phyloP scores from a whole-genome alignment of 192 early-diverging fungal genomes.

The Lunasporangiospora selenospora region DNA sequence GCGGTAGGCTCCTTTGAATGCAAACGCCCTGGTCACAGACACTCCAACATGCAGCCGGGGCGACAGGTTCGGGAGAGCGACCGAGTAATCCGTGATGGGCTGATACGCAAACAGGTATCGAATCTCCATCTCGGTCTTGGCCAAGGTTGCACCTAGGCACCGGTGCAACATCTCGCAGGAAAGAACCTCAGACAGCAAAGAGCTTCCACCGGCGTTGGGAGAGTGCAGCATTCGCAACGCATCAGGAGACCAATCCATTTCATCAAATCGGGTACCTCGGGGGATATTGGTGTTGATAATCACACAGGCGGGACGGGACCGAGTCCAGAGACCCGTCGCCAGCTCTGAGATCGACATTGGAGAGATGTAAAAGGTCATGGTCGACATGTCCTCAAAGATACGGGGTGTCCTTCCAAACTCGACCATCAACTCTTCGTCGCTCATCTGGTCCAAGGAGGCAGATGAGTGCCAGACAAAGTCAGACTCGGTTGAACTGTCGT shows the following conservation, averaged over 20 bases:
- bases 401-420: conserved; percentile 30
- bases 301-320: conserved; percentile 31
- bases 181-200: conserved; percentile 54
- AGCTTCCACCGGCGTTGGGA: conserved; percentile 59
- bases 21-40: conserved; percentile 57
- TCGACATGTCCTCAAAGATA: conserved; percentile 21
- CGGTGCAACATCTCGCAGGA: conserved; percentile 54
- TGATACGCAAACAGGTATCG: conserved; percentile 44
- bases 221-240: conserved; percentile 38
- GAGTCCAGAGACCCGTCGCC: conserved; percentile 16
- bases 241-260: conserved; percentile 40
- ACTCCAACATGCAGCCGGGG: conserved; percentile 46
- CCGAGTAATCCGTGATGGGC: conserved; percentile 59
- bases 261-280: conserved; percentile 27
- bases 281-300: conserved; percentile 43
- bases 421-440: conserved; percentile 9
- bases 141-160: conserved; percentile 48
- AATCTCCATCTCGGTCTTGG: conserved; percentile 62
- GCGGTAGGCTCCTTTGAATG: conserved; percentile 45
- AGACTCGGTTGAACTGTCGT: conserved; percentile 7
- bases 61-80: conserved; percentile 33
- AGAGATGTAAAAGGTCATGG: conserved; percentile 32
- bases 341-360: conserved; percentile 30
- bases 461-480: conserved; percentile 2
- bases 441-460: conserved; percentile 2